These are phyloP conservation scores for Pseudogymnoascus sp. DNA, from an alignment of 2,329 filamentous ascomycete genomes.

Conservation along the genomic window DNA sequence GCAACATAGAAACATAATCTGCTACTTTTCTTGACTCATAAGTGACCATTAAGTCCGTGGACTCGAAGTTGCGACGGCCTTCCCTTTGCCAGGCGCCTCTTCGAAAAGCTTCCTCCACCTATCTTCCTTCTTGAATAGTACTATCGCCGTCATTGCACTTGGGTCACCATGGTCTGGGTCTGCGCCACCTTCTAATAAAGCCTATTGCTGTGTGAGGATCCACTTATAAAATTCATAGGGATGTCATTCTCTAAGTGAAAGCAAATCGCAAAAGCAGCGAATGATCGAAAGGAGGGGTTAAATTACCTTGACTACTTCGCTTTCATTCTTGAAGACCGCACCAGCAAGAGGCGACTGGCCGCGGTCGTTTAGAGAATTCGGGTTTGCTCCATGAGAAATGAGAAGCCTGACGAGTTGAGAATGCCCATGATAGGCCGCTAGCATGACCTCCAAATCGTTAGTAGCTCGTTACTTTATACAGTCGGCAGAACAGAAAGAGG, in stretches of 20 bases:
- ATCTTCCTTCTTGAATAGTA: conserved; percentile 45
- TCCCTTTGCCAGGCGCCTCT: conserved; percentile 40
- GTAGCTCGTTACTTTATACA: background rate
- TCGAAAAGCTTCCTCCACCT: conserved; percentile 44
- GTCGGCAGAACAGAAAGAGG: background rate
- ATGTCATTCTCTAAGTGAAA: background rate
- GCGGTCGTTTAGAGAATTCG: conserved; percentile 59
- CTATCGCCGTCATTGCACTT: conserved; percentile 41
- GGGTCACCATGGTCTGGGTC: conserved; percentile 46
- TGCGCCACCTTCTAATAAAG: conserved; percentile 43
- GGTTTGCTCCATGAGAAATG: conserved; percentile 54
- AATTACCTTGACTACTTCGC: conserved; percentile 50
- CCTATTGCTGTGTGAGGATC: conserved; percentile 14
- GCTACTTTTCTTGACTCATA: background rate
- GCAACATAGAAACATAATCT: background rate
- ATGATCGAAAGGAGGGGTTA: background rate
- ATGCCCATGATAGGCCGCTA: conserved; percentile 63
- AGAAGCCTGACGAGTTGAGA: conserved; percentile 51
- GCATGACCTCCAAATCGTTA: conserved; percentile 49
- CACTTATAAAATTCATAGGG: conserved; percentile 12
- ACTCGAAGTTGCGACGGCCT: conserved; percentile 23
- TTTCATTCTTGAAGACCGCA: conserved; percentile 64
- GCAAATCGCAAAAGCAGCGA: background rate
- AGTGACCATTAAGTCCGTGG: background rate
- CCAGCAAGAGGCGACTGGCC: conserved; percentile 64